Evolutionary conservation across 2,329 filamentous ascomycete species (phyloP).

Genomic region (Colletotrichum echinochloae): DNA sequence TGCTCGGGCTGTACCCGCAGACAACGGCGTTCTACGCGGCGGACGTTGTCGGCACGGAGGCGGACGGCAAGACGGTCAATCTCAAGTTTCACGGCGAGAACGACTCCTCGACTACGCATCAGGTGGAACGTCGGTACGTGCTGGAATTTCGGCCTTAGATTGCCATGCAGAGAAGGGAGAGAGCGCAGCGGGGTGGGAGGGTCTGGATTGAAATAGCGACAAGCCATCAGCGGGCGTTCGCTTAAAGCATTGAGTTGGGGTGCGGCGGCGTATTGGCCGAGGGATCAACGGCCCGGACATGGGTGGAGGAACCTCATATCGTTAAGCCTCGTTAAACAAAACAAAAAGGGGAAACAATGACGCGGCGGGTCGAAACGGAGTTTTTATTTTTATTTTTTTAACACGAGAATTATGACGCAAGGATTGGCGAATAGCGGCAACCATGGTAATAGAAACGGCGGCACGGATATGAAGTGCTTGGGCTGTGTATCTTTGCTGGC

Average conservation of each 20-base stretch:
- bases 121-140: conserved; percentile 81
- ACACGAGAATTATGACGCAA: conserved; percentile 13
- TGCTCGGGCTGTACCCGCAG: conserved; percentile 83
- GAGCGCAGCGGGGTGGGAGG: not conserved
- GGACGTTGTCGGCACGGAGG: conserved; percentile 79
- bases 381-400: too few species aligned
- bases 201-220: conserved; percentile 18
- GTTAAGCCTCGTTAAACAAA: conserved; percentile 33
- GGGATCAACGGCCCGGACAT: conserved; percentile 28
- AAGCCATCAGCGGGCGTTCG: conserved; percentile 24
- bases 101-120: conserved; percentile 77
- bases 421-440: not conserved
- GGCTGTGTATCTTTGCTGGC: not conserved
- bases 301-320: not conserved
- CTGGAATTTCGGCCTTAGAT: conserved; percentile 71
- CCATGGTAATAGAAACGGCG: conserved; percentile 6
- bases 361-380: conserved; percentile 30
- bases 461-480: not conserved
- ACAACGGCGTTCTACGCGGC: conserved; percentile 90
- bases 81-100: conserved; percentile 86
- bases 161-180: not conserved
- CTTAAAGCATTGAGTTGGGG: conserved; percentile 23
- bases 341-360: conserved; percentile 23
- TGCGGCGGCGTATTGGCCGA: conserved; percentile 17
- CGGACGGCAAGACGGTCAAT: conserved; percentile 63